phyloP scores from a whole-genome alignment of 495 filamentous ascomycete species.

The Talaromyces wortmannii region DNA sequence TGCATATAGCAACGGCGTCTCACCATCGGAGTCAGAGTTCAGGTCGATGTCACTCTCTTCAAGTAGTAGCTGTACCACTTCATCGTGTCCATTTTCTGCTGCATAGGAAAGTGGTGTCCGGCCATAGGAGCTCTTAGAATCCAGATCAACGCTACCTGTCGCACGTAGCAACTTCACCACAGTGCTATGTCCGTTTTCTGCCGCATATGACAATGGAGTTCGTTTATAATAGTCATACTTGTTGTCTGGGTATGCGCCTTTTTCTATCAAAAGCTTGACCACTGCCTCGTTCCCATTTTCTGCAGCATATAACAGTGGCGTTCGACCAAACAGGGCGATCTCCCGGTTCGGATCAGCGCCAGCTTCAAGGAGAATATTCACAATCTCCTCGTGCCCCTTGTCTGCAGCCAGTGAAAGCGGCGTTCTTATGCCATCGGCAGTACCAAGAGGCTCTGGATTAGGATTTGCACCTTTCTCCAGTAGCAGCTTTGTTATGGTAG shows the following conservation, averaged over 20 bases:
- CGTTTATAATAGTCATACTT: background rate
- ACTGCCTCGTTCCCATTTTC: conserved; percentile 4
- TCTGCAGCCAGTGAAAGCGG: no score
- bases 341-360: background rate
- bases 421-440: no score
- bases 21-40: conserved; percentile 1
- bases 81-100: background rate
- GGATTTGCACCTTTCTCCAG: no score
- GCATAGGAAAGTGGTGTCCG: conserved; percentile 3
- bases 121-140: background rate
- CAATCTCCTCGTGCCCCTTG: background rate
- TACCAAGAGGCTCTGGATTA: no score
- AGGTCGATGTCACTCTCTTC: conserved; percentile 12
- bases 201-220: conserved; percentile 6
- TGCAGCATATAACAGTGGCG: conserved; percentile 7
- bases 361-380: background rate
- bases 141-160: background rate
- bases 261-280: conserved; percentile 8
- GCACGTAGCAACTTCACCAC: conserved; percentile 6
- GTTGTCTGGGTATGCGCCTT: conserved; percentile 4
- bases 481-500: no score
- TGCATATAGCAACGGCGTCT: conserved; percentile 6
- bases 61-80: conserved; percentile 14
- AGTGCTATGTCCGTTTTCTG: conserved; percentile 3
- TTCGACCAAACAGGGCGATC: background rate